A percentile compares a stretch with the other conserved stretches of the same genome.
Conservation (phyloP, 768 basidiomycete genomes). For the Boletus vinaceobasis region DNA sequence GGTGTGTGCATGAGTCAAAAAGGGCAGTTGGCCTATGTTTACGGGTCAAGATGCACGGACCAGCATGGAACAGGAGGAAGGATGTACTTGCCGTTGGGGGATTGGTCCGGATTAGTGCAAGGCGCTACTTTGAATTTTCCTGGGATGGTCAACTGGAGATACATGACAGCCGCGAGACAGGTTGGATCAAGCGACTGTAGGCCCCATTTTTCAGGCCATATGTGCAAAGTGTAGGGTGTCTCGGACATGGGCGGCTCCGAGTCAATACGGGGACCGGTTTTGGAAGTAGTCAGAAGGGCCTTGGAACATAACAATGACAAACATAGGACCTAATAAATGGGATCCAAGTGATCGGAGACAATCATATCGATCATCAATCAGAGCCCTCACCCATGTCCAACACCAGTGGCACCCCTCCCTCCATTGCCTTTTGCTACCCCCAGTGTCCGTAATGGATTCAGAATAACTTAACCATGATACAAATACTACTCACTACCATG, state of each 20-base stretch:
- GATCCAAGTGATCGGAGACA: too few relatives aligned
- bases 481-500: not conserved
- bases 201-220: conserved; percentile 69
- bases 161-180: conserved; percentile 62
- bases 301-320: conserved; percentile 19
- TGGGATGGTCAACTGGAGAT: conserved; percentile 66
- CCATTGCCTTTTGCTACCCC: not conserved
- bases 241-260: conserved; percentile 22
- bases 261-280: not conserved
- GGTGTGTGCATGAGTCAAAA: conserved; percentile 55
- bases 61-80: not conserved
- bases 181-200: conserved; percentile 65
- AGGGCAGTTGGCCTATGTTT: conserved; percentile 65
- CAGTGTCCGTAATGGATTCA: not conserved
- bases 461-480: not conserved
- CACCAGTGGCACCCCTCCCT: not conserved
- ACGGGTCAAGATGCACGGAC: not conserved
- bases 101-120: conserved; percentile 66
- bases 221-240: conserved; percentile 40
- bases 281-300: not conserved
- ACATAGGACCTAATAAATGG: not conserved
- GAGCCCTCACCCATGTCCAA: not conserved
- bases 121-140: conserved; percentile 62
- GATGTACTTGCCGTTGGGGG: conserved; percentile 61
- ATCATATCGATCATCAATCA: not conserved